Evolutionary conservation across 306 rosid species (phyloP).

Genomic region (Ormosia emarginata): DNA sequence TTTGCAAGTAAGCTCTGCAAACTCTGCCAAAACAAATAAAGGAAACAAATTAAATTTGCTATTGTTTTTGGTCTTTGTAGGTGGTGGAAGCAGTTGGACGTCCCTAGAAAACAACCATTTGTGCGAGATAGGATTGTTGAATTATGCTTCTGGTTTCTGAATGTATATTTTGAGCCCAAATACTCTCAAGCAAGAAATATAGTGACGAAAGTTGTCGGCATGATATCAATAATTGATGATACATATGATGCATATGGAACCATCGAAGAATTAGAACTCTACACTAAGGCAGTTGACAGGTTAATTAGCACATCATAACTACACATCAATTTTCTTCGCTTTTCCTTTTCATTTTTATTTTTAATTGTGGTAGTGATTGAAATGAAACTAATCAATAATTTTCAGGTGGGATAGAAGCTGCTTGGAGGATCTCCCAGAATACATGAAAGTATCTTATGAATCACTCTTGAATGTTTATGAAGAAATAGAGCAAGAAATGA

Average conservation of each 20-base stretch:
- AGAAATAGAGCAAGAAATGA: too few relatives aligned
- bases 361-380: neutral
- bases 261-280: slow-evolving; percentile 6
- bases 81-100: too few relatives aligned
- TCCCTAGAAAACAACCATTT: too few relatives aligned
- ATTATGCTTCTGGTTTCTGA: slow-evolving; percentile 4
- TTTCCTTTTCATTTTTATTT: too few relatives aligned
- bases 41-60: too few relatives aligned
- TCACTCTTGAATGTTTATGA: too few relatives aligned
- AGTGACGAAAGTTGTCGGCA: neutral
- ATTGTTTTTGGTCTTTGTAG: too few relatives aligned
- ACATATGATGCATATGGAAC: slow-evolving; percentile 13
- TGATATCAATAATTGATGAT: neutral
- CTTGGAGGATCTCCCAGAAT: slow-evolving; percentile 5
- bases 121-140: slow-evolving; percentile 22
- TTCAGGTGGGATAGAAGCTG: slow-evolving; percentile 15
- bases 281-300: slow-evolving; percentile 1
- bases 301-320: neutral
- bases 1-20: too few relatives aligned
- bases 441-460: too few relatives aligned
- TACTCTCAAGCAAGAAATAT: slow-evolving; percentile 27
- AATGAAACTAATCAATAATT: neutral
- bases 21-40: too few relatives aligned
- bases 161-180: slow-evolving; percentile 7
- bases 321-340: neutral